phyloP scores from a whole-genome alignment of 163 green algal species.

The Chloromonas sp. region DNA sequence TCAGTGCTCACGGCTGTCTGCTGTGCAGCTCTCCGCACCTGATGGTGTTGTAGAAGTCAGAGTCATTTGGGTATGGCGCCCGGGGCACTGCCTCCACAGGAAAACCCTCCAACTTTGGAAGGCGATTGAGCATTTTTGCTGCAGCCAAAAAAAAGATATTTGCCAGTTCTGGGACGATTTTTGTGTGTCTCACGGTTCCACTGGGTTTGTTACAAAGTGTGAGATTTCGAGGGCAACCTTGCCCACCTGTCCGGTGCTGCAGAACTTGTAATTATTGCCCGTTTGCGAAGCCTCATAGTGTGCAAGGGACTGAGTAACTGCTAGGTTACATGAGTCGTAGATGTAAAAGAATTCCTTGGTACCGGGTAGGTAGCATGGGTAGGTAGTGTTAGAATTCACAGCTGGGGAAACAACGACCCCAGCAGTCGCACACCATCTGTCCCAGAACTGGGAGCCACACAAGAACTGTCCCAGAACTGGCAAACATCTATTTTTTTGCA shows the following conservation, averaged over 20 bases:
- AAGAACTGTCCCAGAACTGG: no score
- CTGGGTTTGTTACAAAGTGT: no score
- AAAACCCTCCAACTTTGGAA: slow-evolving; percentile 68
- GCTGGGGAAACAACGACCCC: background rate
- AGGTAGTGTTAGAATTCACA: background rate
- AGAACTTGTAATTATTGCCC: no score
- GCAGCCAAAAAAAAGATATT: background rate
- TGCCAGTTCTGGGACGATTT: no score
- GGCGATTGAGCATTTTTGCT: slow-evolving; percentile 30
- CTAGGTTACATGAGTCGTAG: background rate
- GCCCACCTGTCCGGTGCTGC: background rate
- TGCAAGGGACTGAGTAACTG: background rate
- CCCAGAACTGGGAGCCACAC: no score
- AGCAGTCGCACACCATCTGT: no score
- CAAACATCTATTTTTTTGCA: no score
- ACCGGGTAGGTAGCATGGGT: no score
- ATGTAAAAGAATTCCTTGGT: no score
- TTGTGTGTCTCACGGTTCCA: no score
- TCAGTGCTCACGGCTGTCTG: no score
- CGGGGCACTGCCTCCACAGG: slow-evolving; percentile 64
- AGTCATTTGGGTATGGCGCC: slow-evolving; percentile 68
- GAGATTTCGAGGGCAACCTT: background rate
- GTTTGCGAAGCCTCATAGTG: background rate
- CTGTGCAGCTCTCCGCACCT: slow-evolving; percentile 5
- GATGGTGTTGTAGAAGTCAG: slow-evolving; percentile 41